These are phyloP conservation scores for Pythium brassicae DNA, from an alignment of 352 stramenopile genomes.

Conservation along the genomic window DNA sequence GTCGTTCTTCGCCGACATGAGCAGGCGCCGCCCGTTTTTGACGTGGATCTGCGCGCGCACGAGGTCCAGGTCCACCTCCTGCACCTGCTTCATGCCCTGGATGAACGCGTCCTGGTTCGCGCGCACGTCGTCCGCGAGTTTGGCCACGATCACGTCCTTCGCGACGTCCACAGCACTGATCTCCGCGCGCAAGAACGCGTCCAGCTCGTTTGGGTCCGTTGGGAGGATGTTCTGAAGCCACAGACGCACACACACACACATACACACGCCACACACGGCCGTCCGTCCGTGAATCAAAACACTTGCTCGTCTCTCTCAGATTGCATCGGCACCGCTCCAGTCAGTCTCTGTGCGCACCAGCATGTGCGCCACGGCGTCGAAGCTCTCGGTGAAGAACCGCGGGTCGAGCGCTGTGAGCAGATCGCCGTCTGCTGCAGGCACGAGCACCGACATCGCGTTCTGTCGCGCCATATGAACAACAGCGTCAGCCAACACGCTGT, in stretches of 20 bases:
- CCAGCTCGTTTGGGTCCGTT: constrained; percentile 33
- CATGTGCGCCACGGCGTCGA: constrained; percentile 64
- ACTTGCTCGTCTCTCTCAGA: background rate
- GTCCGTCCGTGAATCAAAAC: no score
- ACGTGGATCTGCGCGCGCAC: constrained; percentile 84
- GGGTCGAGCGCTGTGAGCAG: constrained; percentile 67
- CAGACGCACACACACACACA: background rate
- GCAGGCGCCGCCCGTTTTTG: constrained; percentile 75
- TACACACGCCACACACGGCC: no score
- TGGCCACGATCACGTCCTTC: constrained; percentile 68
- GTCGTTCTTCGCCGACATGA: constrained; percentile 68
- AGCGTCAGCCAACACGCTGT: background rate
- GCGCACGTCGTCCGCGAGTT: constrained; percentile 81
- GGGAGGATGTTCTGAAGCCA: constrained; percentile 58
- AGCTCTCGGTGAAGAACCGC: constrained; percentile 78
- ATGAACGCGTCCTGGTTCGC: constrained; percentile 77
- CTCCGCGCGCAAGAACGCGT: constrained; percentile 72
- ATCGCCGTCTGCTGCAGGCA: constrained; percentile 61
- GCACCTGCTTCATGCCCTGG: constrained; percentile 83
- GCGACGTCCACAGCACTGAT: constrained; percentile 81
- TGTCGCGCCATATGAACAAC: background rate
- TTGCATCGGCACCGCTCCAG: no score
- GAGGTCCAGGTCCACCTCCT: constrained; percentile 84
- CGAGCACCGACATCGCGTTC: constrained; percentile 41
- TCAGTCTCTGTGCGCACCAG: constrained; percentile 41